Evolutionary conservation across 306 rosid species (phyloP), one percentile per base, ranked within the genome.

Genomic region (Prunus fruticosa): DNA sequence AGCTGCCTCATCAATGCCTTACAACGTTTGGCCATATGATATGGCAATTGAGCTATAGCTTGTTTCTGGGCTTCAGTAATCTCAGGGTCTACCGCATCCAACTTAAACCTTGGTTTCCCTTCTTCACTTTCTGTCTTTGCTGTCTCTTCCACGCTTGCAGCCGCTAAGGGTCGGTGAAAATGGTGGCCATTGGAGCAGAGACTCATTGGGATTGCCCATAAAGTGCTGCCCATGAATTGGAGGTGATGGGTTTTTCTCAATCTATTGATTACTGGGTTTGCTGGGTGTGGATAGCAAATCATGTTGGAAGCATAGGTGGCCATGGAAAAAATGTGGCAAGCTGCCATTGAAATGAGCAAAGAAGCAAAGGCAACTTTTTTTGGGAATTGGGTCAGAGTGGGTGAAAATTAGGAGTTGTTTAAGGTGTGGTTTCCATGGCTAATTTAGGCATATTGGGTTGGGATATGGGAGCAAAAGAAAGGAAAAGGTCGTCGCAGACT

Each of bases 1-100:
- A 92, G 83, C 87, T 92, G 98, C 82, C 85, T 90, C 96, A 88
- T 84, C 43, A 94, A 18, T 30, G 97, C 95, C 85, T 78, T 88
- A 67, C 96, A 86, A 69, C 96, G 93, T 30, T 89, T 89, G 34
- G 66, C 74, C 95, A 94, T 90, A 74, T 71, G 81, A 1, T 86
- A 82, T 28, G 96, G 89, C 56, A 94, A 91, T 72, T 82, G 79
- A 49, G 86, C 84, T 75, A 92, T 87, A 67, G 89, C 87, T 61
- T 82, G 58, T 30, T 83, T 77, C 73, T 92, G 97, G 68, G 77
- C 79, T 50, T 88, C 88, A 11, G 93, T 80, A 43, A 86, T 66
- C 43, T 81, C 38, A 28, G 49, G 50, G 8, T 89, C 78, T 51
- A 87, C 57, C 87, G 81, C 95, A 72, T 61, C 62, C 95, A 96